Conservation (phyloP, 2,329 filamentous ascomycete species). For the Pestalotiopsis sp. region DNA sequence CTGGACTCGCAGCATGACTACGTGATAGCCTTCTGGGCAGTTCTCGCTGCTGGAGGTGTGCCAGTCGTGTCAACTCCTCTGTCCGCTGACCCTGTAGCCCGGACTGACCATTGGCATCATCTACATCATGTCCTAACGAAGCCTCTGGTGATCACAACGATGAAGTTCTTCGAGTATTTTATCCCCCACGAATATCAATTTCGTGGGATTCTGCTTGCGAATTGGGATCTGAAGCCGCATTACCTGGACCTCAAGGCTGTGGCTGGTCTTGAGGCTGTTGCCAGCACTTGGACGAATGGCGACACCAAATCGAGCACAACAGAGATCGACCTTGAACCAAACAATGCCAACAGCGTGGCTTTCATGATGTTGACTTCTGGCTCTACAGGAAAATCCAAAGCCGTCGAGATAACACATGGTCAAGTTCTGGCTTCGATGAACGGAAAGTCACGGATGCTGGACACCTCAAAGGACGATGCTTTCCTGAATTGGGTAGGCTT, state of each 20-base stretch:
- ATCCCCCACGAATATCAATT: neutral
- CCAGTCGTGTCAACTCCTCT: conserved; percentile 16
- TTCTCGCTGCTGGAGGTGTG: conserved; percentile 14
- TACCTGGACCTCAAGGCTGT: no score
- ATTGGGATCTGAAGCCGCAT: no score
- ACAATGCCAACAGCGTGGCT: conserved; percentile 20
- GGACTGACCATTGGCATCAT: conserved; percentile 13
- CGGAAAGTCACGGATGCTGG: conserved; percentile 33
- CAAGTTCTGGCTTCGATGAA: conserved; percentile 38
- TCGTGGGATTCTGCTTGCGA: no score
- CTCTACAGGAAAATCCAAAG: conserved; percentile 44
- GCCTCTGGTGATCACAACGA: conserved; percentile 3
- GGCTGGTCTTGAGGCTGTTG: no score
- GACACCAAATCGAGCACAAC: neutral
- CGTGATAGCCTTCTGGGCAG: conserved; percentile 16
- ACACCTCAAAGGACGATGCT: conserved; percentile 27
- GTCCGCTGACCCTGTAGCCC: neutral
- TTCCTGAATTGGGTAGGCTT: conserved; percentile 41
- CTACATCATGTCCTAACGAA: neutral
- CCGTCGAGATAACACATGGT: conserved; percentile 38
- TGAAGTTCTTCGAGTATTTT: neutral
- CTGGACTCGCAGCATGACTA: conserved; percentile 14
- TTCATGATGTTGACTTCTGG: conserved; percentile 48
- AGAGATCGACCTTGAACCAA: neutral
- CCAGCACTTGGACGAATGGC: neutral